Percentiles rank a stretch among this genome's conserved stretches.
phyloP scores from a whole-genome alignment of 768 basidiomycete species.

The Kwoniella pini region DNA sequence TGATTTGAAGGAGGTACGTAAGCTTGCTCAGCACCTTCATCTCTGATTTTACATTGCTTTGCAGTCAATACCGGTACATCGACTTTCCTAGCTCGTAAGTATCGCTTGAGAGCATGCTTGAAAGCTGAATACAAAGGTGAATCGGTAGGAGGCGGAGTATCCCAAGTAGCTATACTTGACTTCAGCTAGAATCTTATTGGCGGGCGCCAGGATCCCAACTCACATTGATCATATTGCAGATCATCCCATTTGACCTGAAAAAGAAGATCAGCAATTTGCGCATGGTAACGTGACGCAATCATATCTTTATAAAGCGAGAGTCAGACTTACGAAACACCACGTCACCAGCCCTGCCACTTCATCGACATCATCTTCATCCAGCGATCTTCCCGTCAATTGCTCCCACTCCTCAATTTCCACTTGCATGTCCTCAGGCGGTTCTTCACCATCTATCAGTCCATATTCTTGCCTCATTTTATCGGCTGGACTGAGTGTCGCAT shows the following conservation, averaged over 20 bases:
- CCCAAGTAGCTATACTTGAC: conserved; percentile 73
- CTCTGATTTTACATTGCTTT: conserved; percentile 40
- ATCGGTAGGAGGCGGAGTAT: conserved; percentile 71
- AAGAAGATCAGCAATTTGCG: background rate
- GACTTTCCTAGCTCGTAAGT: conserved; percentile 65
- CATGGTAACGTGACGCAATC: background rate
- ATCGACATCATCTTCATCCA: conserved; percentile 62
- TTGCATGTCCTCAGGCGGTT: conserved; percentile 62
- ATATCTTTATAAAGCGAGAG: too few species aligned
- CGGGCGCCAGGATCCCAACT: conserved; percentile 35
- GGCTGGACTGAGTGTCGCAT: background rate
- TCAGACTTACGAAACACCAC: conserved; percentile 62
- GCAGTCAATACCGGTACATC: conserved; percentile 61
- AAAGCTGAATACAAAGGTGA: conserved; percentile 68
- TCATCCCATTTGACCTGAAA: conserved; percentile 86
- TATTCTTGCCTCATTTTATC: conserved; percentile 36
- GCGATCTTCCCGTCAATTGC: conserved; percentile 55
- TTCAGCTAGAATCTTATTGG: conserved; percentile 1
- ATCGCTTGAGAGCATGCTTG: conserved; percentile 66
- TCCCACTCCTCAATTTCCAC: conserved; percentile 70
- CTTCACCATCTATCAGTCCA: conserved; percentile 60
- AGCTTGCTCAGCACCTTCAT: conserved; percentile 51
- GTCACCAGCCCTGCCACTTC: conserved; percentile 59
- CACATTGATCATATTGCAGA: conserved; percentile 88
- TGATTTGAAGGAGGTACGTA: conserved; percentile 60